phyloP scores from a whole-genome alignment of 2,329 filamentous ascomycete genomes.

The Ophiosphaerella narmari region DNA sequence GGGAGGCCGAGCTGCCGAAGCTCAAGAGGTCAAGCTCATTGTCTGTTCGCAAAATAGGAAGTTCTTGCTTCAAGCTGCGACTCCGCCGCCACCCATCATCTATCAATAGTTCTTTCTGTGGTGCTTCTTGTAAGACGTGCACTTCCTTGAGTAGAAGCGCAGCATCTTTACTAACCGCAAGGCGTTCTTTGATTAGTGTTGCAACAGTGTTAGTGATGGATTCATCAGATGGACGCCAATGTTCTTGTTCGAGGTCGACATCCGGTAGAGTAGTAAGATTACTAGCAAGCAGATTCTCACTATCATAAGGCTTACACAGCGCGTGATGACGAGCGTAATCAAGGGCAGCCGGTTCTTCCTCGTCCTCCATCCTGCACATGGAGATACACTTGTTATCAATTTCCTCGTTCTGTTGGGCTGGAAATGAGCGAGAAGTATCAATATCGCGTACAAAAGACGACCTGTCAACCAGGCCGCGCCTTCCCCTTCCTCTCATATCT shows the following conservation, averaged over 20 bases:
- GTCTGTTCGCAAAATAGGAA: constrained; percentile 53
- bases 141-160: constrained; percentile 33
- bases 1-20: constrained; percentile 37
- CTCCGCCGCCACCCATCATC: constrained; percentile 18
- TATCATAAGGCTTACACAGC: constrained; percentile 42
- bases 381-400: no score
- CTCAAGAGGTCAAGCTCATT: constrained; percentile 51
- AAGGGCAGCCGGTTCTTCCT: constrained; percentile 45
- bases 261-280: constrained; percentile 13
- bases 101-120: neutral
- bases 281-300: constrained; percentile 25
- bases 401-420: neutral
- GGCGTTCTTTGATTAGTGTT: constrained; percentile 30
- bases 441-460: neutral
- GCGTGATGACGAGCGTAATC: constrained; percentile 55
- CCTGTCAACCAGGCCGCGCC: neutral
- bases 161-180: constrained; percentile 35
- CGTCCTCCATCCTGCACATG: constrained; percentile 2
- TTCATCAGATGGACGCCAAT: constrained; percentile 22
- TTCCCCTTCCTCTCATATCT: constrained; percentile 4
- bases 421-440: neutral
- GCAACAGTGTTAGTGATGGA: constrained; percentile 12
- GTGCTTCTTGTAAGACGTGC: constrained; percentile 7
- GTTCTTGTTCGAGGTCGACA: constrained; percentile 19
- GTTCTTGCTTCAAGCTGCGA: constrained; percentile 48